Percentiles rank a stretch among this genome's conserved stretches.
phyloP scores from a whole-genome alignment of 768 basidiomycete genomes.

The Leccinum disarticulatum region DNA sequence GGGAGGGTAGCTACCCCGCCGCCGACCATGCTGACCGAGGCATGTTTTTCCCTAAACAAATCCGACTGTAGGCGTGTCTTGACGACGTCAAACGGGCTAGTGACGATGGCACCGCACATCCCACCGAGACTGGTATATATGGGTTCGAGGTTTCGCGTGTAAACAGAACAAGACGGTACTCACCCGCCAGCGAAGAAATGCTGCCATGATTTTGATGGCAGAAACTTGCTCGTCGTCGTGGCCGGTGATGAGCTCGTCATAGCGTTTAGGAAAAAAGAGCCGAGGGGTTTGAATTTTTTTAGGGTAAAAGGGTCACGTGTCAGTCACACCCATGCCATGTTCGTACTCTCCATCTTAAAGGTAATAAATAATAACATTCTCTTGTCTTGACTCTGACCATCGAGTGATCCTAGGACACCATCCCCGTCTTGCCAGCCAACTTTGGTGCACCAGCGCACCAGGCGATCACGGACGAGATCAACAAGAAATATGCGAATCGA shows the following conservation, averaged over 20 bases:
- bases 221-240: constrained; percentile 26
- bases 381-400: neutral
- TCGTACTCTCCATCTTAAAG: constrained; percentile 48
- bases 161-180: constrained; percentile 26
- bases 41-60: constrained; percentile 60
- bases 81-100: constrained; percentile 97
- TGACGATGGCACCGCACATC: constrained; percentile 96
- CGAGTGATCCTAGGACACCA: constrained; percentile 65
- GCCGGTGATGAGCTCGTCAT: constrained; percentile 13
- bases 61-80: constrained; percentile 96
- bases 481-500: constrained; percentile 94
- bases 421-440: constrained; percentile 84
- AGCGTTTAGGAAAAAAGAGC: constrained; percentile 3
- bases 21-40: constrained; percentile 32
- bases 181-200: constrained; percentile 89
- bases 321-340: constrained; percentile 41
- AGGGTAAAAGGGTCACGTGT: constrained; percentile 15
- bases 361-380: constrained; percentile 6
- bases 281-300: constrained; percentile 9
- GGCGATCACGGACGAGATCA: constrained; percentile 81
- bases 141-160: constrained; percentile 1
- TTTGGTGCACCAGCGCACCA: constrained; percentile 77
- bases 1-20: constrained; percentile 32
- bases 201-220: constrained; percentile 78
- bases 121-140: constrained; percentile 71